These are phyloP conservation scores for Silene latifolia DNA, from an alignment of 148 eudicot genomes.

Conservation along the genomic window DNA sequence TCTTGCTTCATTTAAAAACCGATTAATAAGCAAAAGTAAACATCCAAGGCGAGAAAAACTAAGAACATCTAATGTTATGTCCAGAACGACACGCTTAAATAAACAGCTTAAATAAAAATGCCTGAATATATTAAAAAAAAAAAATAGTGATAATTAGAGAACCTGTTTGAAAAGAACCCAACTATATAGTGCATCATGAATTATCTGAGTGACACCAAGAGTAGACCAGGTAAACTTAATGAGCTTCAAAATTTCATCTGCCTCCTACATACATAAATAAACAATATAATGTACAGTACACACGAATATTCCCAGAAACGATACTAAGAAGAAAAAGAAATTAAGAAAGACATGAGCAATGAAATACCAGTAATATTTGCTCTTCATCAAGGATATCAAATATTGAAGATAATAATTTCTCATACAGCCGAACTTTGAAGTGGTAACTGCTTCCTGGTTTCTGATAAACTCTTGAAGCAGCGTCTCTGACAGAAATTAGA, in stretches of 20 bases:
- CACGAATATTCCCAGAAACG: not conserved
- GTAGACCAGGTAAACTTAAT: slow-evolving; percentile 72
- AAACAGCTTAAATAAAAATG: not conserved
- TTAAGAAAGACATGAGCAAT: not conserved
- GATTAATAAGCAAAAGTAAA: not conserved
- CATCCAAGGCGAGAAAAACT: not conserved
- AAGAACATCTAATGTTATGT: not conserved
- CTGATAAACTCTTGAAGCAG: slow-evolving; percentile 37
- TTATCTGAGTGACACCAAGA: slow-evolving; percentile 70
- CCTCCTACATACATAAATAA: slow-evolving; percentile 43
- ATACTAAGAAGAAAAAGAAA: slow-evolving; percentile 13
- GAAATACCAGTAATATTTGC: slow-evolving; percentile 58
- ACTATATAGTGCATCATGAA: slow-evolving; percentile 64
- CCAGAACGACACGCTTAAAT: not conserved
- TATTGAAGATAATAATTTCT: slow-evolving; percentile 59
- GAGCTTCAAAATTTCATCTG: slow-evolving; percentile 65
- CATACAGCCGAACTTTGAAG: slow-evolving; percentile 71
- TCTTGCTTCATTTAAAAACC: not conserved
- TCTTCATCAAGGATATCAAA: slow-evolving; percentile 92
- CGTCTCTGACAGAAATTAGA: slow-evolving; percentile 47
- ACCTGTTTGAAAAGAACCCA: slow-evolving; percentile 98
- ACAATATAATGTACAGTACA: slow-evolving; percentile 4
- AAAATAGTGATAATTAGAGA: slow-evolving; percentile 6
- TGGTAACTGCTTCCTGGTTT: slow-evolving; percentile 56
- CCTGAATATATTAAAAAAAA: not conserved